Base-by-base conservation (phyloP, 176 grass and related monocot species). In the Musa troglodytarum region DNA sequence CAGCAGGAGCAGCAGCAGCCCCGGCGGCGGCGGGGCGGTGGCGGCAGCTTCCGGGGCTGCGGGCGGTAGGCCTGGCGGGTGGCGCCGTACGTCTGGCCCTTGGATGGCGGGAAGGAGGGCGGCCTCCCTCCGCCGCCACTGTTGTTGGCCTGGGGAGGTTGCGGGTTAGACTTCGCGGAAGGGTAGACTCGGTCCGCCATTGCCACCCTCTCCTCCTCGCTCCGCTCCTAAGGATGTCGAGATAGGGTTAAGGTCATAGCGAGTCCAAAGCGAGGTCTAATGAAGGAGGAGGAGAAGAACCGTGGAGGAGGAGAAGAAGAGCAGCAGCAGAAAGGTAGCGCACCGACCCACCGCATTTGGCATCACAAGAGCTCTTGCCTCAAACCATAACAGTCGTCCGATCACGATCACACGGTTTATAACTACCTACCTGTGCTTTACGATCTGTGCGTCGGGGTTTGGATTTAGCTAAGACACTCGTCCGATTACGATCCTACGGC, bases 131-230 rank as follows among this genome's bases (percentile, higher is more conserved):
- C 23, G 23, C 6, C 71, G 0, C 67, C 74, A 79, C 24, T 79
- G 20, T 56, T 72, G 16, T 63, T 52, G 0, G 76, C 65, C 12
- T 83, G 79, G 9, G 93, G 85, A 3, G 90, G 83, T 58, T 84
- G 89, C 10, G 90, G 77, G 70, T 79, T 91, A 56, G 90, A 86
- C 86, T 97, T 97, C 1, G 84, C 84, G 50, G 95, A 81, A 0
- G 88, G 86, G 84, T 89, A 86, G 11, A 94, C 84, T 83, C 95
- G 85, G 68, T 97, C 90, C 16, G 88, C 91, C 88, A 92, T 90
- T 85, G 58, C 54, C 49, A 64, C 15, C n/a, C n/a, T 52, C 28
- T 53, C 20, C 56, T 50, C 29, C 43, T 50, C 58, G n/a, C 12
- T 74, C 50, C 53, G 53, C 52, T 20, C 9, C 43, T 16, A 2